Conservation (phyloP, 163 green algal genomes). For the Scenedesmus sp. region DNA sequence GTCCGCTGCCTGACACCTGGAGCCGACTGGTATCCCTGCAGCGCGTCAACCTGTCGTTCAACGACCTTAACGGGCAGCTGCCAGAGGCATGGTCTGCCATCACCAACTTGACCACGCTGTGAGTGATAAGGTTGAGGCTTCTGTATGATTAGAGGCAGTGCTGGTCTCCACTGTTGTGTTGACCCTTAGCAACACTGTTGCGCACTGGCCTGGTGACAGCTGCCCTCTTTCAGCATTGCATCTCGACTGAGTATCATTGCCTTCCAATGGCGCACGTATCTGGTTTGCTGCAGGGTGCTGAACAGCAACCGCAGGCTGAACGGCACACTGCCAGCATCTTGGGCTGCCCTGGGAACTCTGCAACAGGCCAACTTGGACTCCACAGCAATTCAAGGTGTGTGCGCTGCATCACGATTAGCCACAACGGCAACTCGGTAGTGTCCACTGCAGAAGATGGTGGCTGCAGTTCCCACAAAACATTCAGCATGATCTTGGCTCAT, state of each 20-base stretch:
- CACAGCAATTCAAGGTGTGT: background rate
- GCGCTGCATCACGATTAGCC: too few relatives aligned
- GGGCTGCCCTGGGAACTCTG: constrained; percentile 15
- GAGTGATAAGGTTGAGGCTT: background rate
- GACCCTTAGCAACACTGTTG: too few relatives aligned
- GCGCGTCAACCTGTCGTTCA: constrained; percentile 36
- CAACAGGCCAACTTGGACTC: constrained; percentile 15
- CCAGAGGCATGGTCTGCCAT: constrained; percentile 19
- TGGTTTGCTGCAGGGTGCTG: constrained; percentile 8
- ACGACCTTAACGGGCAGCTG: constrained; percentile 30
- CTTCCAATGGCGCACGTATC: background rate
- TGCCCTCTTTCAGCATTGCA: too few relatives aligned
- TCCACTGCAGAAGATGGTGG: too few relatives aligned
- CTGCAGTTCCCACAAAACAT: too few relatives aligned
- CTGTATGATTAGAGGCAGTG: background rate
- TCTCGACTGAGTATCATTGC: background rate
- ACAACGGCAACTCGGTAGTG: too few relatives aligned
- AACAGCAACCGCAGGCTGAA: constrained; percentile 13
- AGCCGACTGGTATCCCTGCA: constrained; percentile 14
- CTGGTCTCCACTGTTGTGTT: too few relatives aligned
- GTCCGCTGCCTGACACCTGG: constrained; percentile 55
- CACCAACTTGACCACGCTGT: constrained; percentile 27
- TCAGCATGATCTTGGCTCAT: too few relatives aligned
- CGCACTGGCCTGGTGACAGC: too few relatives aligned
- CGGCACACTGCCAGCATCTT: constrained; percentile 19